phyloP scores from a whole-genome alignment of 2,329 filamentous ascomycete genomes.

The Gnomoniopsis sp. region DNA sequence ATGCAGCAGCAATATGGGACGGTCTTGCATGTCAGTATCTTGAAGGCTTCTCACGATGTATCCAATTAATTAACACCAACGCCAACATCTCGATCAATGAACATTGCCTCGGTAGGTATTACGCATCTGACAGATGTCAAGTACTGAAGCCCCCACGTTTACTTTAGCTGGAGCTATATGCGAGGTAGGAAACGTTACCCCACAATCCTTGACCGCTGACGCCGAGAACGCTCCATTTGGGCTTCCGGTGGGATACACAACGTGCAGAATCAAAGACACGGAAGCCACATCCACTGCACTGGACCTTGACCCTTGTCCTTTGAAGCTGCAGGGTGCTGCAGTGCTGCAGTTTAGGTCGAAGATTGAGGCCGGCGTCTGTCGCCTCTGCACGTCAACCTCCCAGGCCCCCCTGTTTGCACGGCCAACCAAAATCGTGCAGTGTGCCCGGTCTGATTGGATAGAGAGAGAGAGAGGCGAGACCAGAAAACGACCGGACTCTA shows the following conservation, averaged over 20 bases:
- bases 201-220: slow-evolving; percentile 20
- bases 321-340: not conserved
- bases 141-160: not conserved
- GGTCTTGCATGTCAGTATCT: too few species aligned
- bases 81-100: too few species aligned
- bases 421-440: too few species aligned
- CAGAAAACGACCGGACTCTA: too few species aligned
- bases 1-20: too few species aligned
- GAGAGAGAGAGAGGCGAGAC: too few species aligned
- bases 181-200: slow-evolving; percentile 13
- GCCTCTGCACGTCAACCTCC: too few species aligned
- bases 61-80: not conserved
- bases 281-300: not conserved
- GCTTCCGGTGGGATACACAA: not conserved
- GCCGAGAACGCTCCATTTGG: not conserved
- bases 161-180: not conserved
- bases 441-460: too few species aligned
- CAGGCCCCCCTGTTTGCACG: too few species aligned
- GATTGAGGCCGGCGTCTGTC: too few species aligned
- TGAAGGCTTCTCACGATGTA: too few species aligned
- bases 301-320: not conserved
- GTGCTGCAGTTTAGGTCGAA: not conserved
- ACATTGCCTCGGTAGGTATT: not conserved
- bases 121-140: too few species aligned
- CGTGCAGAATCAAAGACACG: not conserved